A percentile compares a stretch with the other conserved stretches of the same genome.
These are phyloP conservation scores for Entamoeba histolytica DNA, from an alignment of 208 protist genomes.

Conservation along the genomic window DNA sequence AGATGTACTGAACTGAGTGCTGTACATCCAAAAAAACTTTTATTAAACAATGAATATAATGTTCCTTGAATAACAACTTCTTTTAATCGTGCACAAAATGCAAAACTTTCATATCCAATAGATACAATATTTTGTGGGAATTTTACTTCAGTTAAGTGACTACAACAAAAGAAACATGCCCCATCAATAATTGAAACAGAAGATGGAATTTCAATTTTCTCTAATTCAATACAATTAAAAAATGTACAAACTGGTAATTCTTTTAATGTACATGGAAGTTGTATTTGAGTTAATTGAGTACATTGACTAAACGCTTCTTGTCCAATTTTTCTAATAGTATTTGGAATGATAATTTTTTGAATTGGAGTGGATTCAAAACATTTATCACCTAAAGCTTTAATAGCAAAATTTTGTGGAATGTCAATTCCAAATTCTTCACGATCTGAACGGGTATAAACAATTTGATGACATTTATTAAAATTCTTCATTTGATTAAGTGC, in stretches of 20 bases:
- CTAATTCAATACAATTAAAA: background rate
- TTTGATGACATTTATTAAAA: background rate
- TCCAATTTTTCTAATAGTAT: background rate
- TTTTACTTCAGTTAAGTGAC: background rate
- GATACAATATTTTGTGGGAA: background rate
- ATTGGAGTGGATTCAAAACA: background rate
- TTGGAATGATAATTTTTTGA: background rate
- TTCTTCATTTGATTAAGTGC: background rate
- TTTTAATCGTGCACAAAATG: background rate
- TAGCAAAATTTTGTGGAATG: background rate
- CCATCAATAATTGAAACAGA: background rate
- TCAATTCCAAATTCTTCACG: background rate
- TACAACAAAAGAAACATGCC: background rate
- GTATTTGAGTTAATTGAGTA: background rate
- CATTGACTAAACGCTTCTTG: background rate
- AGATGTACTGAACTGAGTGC: background rate
- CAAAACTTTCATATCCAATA: background rate
- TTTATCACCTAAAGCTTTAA: background rate
- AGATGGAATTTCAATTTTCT: background rate
- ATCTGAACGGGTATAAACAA: background rate
- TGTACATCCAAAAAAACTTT: background rate
- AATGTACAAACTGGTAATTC: background rate
- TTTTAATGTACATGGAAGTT: background rate
- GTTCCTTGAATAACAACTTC: background rate
- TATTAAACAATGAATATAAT: background rate